These are phyloP conservation scores for Populus tremula DNA, from an alignment of 345 rosid genomes.

Conservation along the genomic window DNA sequence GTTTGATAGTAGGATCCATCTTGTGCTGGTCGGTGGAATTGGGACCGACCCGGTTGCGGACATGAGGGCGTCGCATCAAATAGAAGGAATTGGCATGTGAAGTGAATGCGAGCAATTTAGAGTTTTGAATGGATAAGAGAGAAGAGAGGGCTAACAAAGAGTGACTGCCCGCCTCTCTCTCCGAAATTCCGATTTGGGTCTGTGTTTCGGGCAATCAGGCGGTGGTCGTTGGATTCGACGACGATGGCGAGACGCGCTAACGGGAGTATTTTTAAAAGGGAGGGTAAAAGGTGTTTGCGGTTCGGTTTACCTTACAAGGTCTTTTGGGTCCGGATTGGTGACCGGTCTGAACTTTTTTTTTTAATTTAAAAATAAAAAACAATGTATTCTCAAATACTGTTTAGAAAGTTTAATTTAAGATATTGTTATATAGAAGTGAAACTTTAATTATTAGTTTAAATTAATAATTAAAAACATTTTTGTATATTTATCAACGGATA, in stretches of 20 bases:
- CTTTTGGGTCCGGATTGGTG: not conserved
- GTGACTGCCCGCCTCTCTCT: conserved; percentile 4
- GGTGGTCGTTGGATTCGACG: not conserved
- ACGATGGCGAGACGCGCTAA: not conserved
- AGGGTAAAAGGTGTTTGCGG: not conserved
- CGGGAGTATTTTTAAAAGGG: not conserved
- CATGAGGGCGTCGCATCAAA: conserved; percentile 85
- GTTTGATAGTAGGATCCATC: conserved; percentile 57
- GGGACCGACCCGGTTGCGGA: conserved; percentile 46
- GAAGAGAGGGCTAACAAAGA: conserved; percentile 18
- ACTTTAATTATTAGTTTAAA: not conserved
- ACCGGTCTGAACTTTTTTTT: not conserved
- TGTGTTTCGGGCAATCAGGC: not conserved
- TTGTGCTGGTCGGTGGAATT: conserved; percentile 8
- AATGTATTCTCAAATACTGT: not conserved
- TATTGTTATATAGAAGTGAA: too few relatives aligned
- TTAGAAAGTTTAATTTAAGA: too few relatives aligned
- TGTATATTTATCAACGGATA: not conserved
- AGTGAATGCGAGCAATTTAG: not conserved
- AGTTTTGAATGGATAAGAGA: conserved; percentile 6
- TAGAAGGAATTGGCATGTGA: conserved; percentile 3
- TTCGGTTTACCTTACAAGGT: not conserved
- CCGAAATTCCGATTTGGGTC: not conserved
- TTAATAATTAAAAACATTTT: too few relatives aligned
- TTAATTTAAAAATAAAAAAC: too few relatives aligned